Evolutionary conservation across 1,284 basidiomycete genomes (phyloP), one percentile per base, ranked within the genome.

Genomic region (Ganoderma sinense): DNA sequence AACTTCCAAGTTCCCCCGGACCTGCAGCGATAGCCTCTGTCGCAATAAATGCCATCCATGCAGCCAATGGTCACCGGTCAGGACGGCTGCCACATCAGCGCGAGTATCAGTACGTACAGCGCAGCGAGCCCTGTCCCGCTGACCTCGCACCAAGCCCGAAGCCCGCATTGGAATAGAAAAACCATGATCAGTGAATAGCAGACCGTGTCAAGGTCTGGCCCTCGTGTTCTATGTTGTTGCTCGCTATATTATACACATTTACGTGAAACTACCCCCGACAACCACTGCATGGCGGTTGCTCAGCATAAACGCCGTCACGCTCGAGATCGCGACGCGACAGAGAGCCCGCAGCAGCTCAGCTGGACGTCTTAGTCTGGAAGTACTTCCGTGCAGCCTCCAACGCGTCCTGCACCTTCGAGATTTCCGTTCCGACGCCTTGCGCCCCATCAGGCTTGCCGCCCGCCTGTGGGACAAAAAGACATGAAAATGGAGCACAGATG

Each of bases 401-500:
- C 1, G 95, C 97, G 71, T 95, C 94, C 26, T 87, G 82, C 2
- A 96, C 82, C 81, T 89, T 93, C 55, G 82, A 81, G 2, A 86
- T 80, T 73, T 95, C 87, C 13, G 84, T 82, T 58, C 97, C 97
- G 23, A 97, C 90, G 60, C 97, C 97, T 77, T 97, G 95, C 2
- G 93, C 93, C 67, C 89, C 87, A 62, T 98, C 97, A 70, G 95
- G 94, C 82, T 96, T 97, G 26, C 97, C 97, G 69, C 97, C 97
- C 69, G 95, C 95, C 94, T 96, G 75, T 14, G 53, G n/a, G 60
- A 90, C 18, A 26, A n/a, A 36, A 11, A n/a, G 20, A 36, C 8
- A 14, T 39, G 26, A 31, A 56, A 31, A 33, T 56, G 16, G 11
- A 26, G 53, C 26, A 7, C 14, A 31, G 53, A 33, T 33, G 18